Percentiles rank a stretch among this genome's conserved stretches.
phyloP scores from a whole-genome alignment of 495 filamentous ascomycete species.

The Polyplosphaeria fusca region DNA sequence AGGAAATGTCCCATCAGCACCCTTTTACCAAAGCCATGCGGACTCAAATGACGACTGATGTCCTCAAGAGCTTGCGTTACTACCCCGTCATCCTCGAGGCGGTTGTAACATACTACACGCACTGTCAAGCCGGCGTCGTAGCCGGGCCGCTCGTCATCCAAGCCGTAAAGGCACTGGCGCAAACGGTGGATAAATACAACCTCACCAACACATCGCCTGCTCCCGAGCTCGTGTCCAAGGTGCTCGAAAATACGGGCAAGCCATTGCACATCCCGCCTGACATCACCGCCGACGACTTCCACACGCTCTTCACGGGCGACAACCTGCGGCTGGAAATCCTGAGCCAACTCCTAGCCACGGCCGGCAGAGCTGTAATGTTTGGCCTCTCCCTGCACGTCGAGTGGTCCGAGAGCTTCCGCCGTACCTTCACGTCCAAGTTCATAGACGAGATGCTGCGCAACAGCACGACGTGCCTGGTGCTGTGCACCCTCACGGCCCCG shows the following conservation, averaged over 20 bases:
- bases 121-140: not conserved
- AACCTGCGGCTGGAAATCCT: constrained; percentile 24
- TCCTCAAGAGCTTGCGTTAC: constrained; percentile 13
- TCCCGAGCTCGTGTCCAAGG: not conserved
- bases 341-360: constrained; percentile 3
- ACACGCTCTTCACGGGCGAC: constrained; percentile 13
- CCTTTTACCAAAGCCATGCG: constrained; percentile 7
- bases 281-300: constrained; percentile 2
- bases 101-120: not conserved
- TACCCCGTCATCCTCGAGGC: constrained; percentile 1
- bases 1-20: constrained; percentile 6
- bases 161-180: constrained; percentile 4
- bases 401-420: not conserved
- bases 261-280: constrained; percentile 11
- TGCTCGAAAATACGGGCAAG: constrained; percentile 9
- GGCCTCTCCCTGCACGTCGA: not conserved
- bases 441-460: constrained; percentile 17
- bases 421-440: not conserved
- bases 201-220: constrained; percentile 5
- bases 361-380: constrained; percentile 6
- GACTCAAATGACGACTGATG: constrained; percentile 6
- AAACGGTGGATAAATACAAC: constrained; percentile 13
- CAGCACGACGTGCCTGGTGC: constrained; percentile 14
- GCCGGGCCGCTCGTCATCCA: not conserved
- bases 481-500: constrained; percentile 8